phyloP scores from a whole-genome alignment of 495 filamentous ascomycete species.

The Astrothelium macrocarpum region DNA sequence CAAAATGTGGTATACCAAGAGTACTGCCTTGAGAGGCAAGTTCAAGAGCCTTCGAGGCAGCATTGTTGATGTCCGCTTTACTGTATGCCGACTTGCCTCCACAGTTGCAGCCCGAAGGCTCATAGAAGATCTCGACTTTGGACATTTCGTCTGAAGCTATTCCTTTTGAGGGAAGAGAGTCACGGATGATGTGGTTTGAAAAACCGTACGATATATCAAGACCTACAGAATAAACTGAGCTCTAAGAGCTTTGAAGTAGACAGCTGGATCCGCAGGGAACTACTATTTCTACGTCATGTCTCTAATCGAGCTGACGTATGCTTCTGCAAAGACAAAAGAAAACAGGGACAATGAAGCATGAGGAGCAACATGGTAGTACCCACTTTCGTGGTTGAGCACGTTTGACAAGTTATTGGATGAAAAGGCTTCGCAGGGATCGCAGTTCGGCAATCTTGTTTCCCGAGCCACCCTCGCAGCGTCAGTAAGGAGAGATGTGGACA shows the following conservation, averaged over 20 bases:
- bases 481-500: not conserved
- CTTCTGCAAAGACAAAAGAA: not conserved
- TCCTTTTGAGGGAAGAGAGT: not conserved
- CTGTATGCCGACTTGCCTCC: constrained; percentile 10
- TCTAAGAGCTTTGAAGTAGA: not conserved
- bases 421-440: not conserved
- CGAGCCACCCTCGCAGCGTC: not conserved
- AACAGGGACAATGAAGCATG: not conserved
- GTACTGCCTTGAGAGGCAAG: constrained; percentile 21
- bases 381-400: not conserved
- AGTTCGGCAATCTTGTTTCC: not conserved
- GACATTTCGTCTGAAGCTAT: not conserved
- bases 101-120: constrained; percentile 20
- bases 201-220: not conserved
- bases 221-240: not conserved
- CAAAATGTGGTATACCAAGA: not conserved
- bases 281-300: not conserved
- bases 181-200: no score
- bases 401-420: constrained; percentile 3
- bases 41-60: constrained; percentile 16
- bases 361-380: not conserved
- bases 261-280: not conserved
- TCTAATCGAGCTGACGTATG: not conserved
- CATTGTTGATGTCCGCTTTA: constrained; percentile 14
- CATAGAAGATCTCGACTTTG: constrained; percentile 1